Evolutionary conservation across 805 yeast species (phyloP), one percentile per base, ranked within the genome.

Genomic region (Lachancea sp.): DNA sequence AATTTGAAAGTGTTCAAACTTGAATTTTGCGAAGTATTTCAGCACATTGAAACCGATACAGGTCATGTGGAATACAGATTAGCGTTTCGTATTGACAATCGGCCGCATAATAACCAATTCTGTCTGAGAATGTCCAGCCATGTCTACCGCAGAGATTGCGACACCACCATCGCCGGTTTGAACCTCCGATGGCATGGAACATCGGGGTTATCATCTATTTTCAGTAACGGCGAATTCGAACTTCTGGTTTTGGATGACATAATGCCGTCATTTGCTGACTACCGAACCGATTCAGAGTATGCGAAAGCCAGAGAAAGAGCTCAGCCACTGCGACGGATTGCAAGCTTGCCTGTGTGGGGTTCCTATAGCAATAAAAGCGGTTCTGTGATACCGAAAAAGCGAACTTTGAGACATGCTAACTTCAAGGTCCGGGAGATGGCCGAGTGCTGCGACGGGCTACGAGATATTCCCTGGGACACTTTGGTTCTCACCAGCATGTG

Each of bases 151-250:
- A 55, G 63, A 13, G 58, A 58, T 40, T 55, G 63, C 1, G 71
- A 67, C 45, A 55, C 65, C 3, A 34, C 38, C 6, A 43, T 54
- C 18, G 54, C 51, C 35, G 56, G 47, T 2, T 46, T 67, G n/a
- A 60, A 60, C 38, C 41, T 66, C 16, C 55, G 69, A 45, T 67
- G 72, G 72, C 49, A 56, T 15, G 72, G 72, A 1, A 60, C 67
- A 4, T 60, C 70, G 1, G 60, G 63, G 4, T 51, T 62, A 36
- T 53, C 64, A 2, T 56, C 68, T 0, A 56, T 59, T 1, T 58
- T 58, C 36, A 67, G 68, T 1, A 54, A 68, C 3, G 58, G 58
- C 8, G 55, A 50, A 34, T 56, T 67, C 41, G 63, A 64, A 31
- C 47, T 67, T 6, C 34, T 63, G 17, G 54, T 64, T 0, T 40